Evolutionary conservation across 768 basidiomycete genomes (phyloP), one percentile per base, ranked within the genome.

Genomic region (Phlebiopsis flavidoalba): DNA sequence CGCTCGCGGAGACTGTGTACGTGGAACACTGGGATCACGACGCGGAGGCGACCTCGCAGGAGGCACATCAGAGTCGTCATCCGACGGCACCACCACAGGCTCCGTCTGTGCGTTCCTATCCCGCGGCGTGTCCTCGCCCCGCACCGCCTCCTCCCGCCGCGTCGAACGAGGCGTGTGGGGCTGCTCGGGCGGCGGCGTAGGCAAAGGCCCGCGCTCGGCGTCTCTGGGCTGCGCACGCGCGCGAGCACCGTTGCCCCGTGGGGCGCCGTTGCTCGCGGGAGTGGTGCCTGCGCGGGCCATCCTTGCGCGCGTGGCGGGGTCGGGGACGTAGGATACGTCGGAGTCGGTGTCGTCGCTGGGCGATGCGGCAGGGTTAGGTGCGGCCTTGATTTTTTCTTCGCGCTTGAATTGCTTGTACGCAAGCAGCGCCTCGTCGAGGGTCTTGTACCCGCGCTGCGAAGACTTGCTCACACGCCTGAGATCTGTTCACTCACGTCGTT

Each of bases 401-500:
- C 8, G 12, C 12, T 24, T 10, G 8, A n/a, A 8, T 21, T 53
- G 43, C 19, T 21, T 17, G 48, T 43, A 57, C 17, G 43, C 37
- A 14, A 5, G 21, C 43, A 26, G n/a, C 26, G 45, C 57, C 40
- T 57, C 54, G 8, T 54, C 53, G 17, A 57, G 12, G 8, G 58
- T 47, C 15, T 21, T 17, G 48, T 47, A 57, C 17, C 55, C 54
- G 33, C 48, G 53, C 31, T 33, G 40, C 21, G 48, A 55, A 2
- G 37, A 37, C 46, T 37, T 33, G 22, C n/a, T 48, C 36, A 61
- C 36, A 61, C 63, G 48, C 57, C 57, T 40, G 7, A n/a, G 15
- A 26, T 45, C 22, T 55, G 37, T 22, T 2, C 19, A 2, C 2
- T 4, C 36, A 19, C 17, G 54, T 43, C 37, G 19, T 19, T 12